Evolutionary conservation across 2,329 filamentous ascomycete genomes (phyloP), one percentile per base, ranked within the genome.

Genomic region (Paecilomyces variotii): DNA sequence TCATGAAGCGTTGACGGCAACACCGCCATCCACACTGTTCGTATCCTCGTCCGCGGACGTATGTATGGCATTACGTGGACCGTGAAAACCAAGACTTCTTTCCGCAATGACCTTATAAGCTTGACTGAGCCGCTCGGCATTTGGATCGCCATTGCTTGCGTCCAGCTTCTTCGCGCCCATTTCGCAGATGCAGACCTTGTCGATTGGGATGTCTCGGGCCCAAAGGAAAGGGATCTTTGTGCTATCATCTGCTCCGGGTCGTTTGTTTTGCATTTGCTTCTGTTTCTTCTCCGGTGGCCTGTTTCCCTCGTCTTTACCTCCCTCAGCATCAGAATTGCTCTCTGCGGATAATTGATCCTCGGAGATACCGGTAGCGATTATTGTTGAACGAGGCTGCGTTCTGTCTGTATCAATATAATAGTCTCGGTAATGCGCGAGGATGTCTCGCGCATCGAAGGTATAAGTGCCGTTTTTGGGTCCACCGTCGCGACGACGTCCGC

Each of bases 131-230:
- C 80, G 71, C 12, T 75, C 82, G 1, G 80, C 78, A 24, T 70
- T 67, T 12, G 61, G 59, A n/a, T 61, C 54, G 24, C 68, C 65
- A 24, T 67, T 68, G 0, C 75, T 75, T 35, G 81, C 75, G 6
- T 82, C 76, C 28, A 84, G 76, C 65, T 83, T 85, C 78, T 86
- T 88, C 9, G 91, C 91, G 0, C 92, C 91, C 92, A 97, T 96
- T 69, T 84, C 86, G 70, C 91, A 97, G 39, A 97, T 86, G 54
- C 87, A 86, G 49, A 97, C 75, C 59, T 79, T 83, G 58, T 90
- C 84, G n/a, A 96, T 70, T 14, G 78, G 76, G 26, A 93, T 77
- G 55, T 84, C 76, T 57, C 84, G 78, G 65, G 89, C 85, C 90
- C 91, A 97, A 0, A 85, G 72, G 63, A 86, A 85, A 0, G 73